Evolutionary conservation across 495 filamentous ascomycete genomes (phyloP).

Genomic region (Bombardia bombarda): DNA sequence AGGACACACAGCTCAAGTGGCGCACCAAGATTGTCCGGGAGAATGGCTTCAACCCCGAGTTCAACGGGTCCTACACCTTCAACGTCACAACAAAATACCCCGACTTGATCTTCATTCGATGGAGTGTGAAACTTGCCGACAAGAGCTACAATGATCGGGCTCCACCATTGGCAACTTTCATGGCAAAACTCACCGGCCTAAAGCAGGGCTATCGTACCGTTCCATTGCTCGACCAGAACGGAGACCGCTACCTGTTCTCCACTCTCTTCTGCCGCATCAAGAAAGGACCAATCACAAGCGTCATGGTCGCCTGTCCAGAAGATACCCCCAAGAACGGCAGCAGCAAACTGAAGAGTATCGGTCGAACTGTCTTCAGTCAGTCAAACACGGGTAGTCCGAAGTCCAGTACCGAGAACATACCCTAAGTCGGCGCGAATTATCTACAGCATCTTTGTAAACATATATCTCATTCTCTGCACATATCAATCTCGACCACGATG

Average conservation of each 20-base stretch:
- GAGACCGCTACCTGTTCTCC: conserved; percentile 90
- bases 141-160: conserved; percentile 58
- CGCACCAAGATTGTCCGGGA: conserved; percentile 69
- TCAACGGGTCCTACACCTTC: conserved; percentile 62
- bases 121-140: conserved; percentile 76
- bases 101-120: conserved; percentile 87
- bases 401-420: conserved; percentile 31
- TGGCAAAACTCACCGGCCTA: conserved; percentile 80
- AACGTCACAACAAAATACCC: conserved; percentile 83
- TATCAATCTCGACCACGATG: background rate
- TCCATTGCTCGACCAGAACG: conserved; percentile 81
- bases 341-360: conserved; percentile 40
- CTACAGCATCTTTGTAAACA: background rate
- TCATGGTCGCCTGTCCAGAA: conserved; percentile 40
- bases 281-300: conserved; percentile 46
- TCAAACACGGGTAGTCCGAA: conserved; percentile 34
- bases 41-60: conserved; percentile 89
- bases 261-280: conserved; percentile 84
- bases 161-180: conserved; percentile 75
- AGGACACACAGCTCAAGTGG: conserved; percentile 56
- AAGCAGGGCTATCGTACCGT: conserved; percentile 95
- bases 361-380: conserved; percentile 36
- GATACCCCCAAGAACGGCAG: conserved; percentile 30
- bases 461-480: background rate
- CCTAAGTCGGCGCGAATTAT: background rate